Percentiles rank a stretch among this genome's conserved stretches.
Conservation (phyloP, 345 rosid species). For the Eucalyptus polyanthemos region DNA sequence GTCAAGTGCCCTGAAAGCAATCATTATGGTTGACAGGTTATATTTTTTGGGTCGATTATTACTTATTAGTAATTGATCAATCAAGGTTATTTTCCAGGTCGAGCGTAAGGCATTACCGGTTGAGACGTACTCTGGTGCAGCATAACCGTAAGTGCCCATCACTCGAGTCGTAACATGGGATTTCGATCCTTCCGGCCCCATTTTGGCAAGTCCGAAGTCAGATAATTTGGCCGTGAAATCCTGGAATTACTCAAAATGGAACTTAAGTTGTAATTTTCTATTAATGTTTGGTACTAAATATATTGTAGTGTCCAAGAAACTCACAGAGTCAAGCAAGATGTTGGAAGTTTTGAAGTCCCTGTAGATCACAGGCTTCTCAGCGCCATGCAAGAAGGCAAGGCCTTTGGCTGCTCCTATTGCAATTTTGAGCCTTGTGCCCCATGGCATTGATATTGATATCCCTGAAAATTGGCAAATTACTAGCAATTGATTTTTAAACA, state of each 20-base stretch:
- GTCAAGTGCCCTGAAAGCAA: conserved; percentile 69
- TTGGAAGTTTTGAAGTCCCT: conserved; percentile 95
- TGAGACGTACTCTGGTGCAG: conserved; percentile 91
- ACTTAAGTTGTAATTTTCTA: neutral
- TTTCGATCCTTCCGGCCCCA: conserved; percentile 95
- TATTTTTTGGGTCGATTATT: neutral
- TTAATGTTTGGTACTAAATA: neutral
- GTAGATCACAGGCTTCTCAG: conserved; percentile 81
- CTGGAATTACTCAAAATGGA: conserved; percentile 7
- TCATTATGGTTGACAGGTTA: neutral
- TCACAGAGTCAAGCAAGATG: conserved; percentile 71
- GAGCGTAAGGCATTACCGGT: conserved; percentile 26
- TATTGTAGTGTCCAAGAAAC: neutral
- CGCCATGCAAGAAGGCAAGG: conserved; percentile 73
- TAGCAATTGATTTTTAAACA: neutral
- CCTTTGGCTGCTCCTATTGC: conserved; percentile 93
- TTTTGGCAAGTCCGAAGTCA: conserved; percentile 85
- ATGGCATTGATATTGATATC: conserved; percentile 57
- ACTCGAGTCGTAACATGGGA: conserved; percentile 91
- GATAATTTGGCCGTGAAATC: conserved; percentile 83
- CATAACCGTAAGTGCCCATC: conserved; percentile 96
- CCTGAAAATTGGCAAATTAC: conserved; percentile 16
- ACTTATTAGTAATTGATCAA: neutral
- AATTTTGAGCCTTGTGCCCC: conserved; percentile 81
- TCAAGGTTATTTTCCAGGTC: neutral